Evolutionary conservation across 2,329 filamentous ascomycete genomes (phyloP).

Genomic region (Penicillium sp.): DNA sequence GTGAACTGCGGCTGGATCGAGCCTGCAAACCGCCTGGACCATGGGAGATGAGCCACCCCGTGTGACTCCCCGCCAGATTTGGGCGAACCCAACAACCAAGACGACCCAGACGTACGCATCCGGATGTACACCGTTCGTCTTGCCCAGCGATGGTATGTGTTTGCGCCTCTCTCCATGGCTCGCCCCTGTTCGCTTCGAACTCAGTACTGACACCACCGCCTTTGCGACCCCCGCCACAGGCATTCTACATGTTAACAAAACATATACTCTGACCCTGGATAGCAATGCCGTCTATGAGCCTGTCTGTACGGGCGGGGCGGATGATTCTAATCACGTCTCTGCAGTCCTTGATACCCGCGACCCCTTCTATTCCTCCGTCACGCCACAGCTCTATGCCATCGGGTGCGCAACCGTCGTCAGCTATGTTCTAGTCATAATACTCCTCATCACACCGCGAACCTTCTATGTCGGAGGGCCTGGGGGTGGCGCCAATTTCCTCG

Average conservation of each 20-base stretch:
- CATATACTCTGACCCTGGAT: slow-evolving; percentile 49
- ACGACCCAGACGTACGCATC: slow-evolving; percentile 42
- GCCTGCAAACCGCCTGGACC: slow-evolving; percentile 24
- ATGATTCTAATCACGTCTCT: slow-evolving; percentile 42
- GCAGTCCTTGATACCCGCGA: slow-evolving; percentile 72
- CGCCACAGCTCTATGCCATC: slow-evolving; percentile 90
- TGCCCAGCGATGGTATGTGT: slow-evolving; percentile 60
- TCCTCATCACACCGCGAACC: slow-evolving; percentile 91
- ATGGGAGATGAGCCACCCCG: slow-evolving; percentile 38
- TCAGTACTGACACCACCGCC: background rate
- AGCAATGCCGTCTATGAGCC: slow-evolving; percentile 56
- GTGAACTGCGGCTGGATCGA: slow-evolving; percentile 17
- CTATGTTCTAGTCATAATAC: slow-evolving; percentile 90
- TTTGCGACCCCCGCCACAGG: slow-evolving; percentile 31
- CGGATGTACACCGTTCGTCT: slow-evolving; percentile 65
- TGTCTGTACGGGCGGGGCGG: slow-evolving; percentile 49
- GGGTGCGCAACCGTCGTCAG: slow-evolving; percentile 88
- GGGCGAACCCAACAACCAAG: slow-evolving; percentile 44
- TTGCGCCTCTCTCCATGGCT: background rate
- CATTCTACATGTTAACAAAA: slow-evolving; percentile 46
- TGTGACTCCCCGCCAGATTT: slow-evolving; percentile 45
- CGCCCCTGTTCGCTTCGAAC: background rate
- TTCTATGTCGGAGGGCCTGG: slow-evolving; percentile 79
- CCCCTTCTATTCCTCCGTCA: slow-evolving; percentile 91
- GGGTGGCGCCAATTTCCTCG: slow-evolving; percentile 72